These are phyloP conservation scores for Lagerstroemia speciosa DNA, from an alignment of 345 rosid genomes.

Conservation along the genomic window DNA sequence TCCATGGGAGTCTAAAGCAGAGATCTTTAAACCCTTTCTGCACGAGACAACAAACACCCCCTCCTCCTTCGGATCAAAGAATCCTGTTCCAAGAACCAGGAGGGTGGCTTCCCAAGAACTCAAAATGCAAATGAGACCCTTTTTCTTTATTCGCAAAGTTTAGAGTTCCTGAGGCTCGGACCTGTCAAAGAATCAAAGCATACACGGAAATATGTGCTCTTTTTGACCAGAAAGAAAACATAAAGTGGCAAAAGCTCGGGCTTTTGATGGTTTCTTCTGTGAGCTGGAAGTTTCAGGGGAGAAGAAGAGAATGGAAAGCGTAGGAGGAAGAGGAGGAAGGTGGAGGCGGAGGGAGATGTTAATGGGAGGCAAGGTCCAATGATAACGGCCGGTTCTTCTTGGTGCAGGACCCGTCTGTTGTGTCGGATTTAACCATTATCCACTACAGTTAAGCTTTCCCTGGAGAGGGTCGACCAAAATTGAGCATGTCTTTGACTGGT, in stretches of 20 bases:
- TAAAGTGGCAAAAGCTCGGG: neutral
- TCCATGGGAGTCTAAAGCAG: conserved; percentile 18
- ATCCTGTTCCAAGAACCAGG: too few species aligned
- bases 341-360: neutral
- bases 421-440: neutral
- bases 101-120: neutral
- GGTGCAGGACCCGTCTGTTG: neutral
- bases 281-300: neutral
- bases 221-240: neutral
- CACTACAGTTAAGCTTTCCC: neutral
- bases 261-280: neutral
- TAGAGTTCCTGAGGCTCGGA: too few species aligned
- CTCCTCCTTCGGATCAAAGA: neutral
- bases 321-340: neutral
- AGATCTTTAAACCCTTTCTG: neutral
- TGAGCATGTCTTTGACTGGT: neutral
- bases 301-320: neutral
- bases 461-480: neutral
- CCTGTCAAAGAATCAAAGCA: neutral
- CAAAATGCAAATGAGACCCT: neutral
- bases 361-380: neutral
- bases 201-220: neutral
- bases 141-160: too few species aligned
- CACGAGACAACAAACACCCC: neutral
- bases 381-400: neutral